A percentile compares a stretch with the other conserved stretches of the same genome.
These are phyloP conservation scores for Camelina neglecta DNA, from an alignment of 345 rosid species.

Conservation along the genomic window DNA sequence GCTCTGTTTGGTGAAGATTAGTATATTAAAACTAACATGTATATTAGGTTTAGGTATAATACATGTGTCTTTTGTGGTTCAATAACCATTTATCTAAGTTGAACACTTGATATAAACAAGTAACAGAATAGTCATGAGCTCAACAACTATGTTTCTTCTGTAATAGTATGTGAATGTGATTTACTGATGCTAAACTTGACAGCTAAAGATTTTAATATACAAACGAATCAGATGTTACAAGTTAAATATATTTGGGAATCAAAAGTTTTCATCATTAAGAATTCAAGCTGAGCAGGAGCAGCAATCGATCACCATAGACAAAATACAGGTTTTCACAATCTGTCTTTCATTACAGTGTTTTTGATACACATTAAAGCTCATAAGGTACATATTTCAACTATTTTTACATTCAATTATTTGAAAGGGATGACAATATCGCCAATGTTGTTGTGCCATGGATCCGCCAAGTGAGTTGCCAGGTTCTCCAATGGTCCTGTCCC, in stretches of 20 bases:
- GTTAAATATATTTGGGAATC: background rate
- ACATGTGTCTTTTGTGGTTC: background rate
- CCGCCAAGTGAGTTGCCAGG: conserved; percentile 92
- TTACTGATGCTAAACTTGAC: too few relatives aligned
- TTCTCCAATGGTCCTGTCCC: conserved; percentile 99
- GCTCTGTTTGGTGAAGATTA: too few relatives aligned
- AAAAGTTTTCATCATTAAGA: conserved; percentile 14
- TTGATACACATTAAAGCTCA: conserved; percentile 42
- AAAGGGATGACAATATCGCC: conserved; percentile 74
- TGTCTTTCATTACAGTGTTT: conserved; percentile 42
- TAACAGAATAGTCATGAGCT: conserved; percentile 6
- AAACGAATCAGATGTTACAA: too few relatives aligned
- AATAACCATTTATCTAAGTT: background rate
- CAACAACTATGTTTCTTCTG: background rate
- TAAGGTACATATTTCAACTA: conserved; percentile 29
- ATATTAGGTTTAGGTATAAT: too few relatives aligned
- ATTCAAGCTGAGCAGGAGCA: conserved; percentile 26
- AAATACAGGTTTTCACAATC: conserved; percentile 36
- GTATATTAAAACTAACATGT: too few relatives aligned
- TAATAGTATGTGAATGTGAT: background rate
- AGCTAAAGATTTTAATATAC: too few relatives aligned
- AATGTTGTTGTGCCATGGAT: conserved; percentile 99
- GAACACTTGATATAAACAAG: background rate
- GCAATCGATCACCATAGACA: conserved; percentile 33
- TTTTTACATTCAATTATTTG: conserved; percentile 41